A percentile compares a stretch with the other conserved stretches of the same genome.
These are phyloP conservation scores for Trifolium pratense DNA, from an alignment of 306 rosid species.

Conservation along the genomic window DNA sequence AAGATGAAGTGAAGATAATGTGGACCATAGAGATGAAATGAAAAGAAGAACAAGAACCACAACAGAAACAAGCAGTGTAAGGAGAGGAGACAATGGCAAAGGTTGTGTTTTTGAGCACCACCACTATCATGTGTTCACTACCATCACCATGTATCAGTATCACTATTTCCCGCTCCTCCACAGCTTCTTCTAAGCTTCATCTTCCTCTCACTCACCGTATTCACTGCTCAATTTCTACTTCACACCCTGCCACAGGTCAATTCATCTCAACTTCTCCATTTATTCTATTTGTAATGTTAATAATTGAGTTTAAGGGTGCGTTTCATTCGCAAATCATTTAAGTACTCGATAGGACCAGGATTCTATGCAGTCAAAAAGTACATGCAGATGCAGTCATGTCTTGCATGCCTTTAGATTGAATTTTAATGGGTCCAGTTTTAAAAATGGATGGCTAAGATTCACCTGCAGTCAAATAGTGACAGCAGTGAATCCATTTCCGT, in stretches of 20 bases:
- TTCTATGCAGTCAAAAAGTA: too few relatives aligned
- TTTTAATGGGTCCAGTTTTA: too few relatives aligned
- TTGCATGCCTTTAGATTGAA: too few relatives aligned
- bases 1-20: not conserved
- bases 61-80: not conserved
- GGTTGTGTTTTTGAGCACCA: not conserved
- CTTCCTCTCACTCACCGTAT: slow-evolving; percentile 20
- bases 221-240: slow-evolving; percentile 44
- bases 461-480: too few relatives aligned
- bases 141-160: not conserved
- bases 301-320: too few relatives aligned
- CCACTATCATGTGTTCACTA: not conserved
- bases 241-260: slow-evolving; percentile 43
- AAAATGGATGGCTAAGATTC: too few relatives aligned
- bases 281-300: too few relatives aligned
- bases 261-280: too few relatives aligned
- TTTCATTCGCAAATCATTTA: too few relatives aligned
- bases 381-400: too few relatives aligned
- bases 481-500: too few relatives aligned
- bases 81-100: not conserved
- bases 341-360: too few relatives aligned
- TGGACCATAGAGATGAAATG: not conserved
- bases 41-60: not conserved
- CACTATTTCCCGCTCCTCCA: not conserved
- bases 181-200: not conserved